Conservation (phyloP, 768 basidiomycete genomes). For the Pisolithus sp. region DNA sequence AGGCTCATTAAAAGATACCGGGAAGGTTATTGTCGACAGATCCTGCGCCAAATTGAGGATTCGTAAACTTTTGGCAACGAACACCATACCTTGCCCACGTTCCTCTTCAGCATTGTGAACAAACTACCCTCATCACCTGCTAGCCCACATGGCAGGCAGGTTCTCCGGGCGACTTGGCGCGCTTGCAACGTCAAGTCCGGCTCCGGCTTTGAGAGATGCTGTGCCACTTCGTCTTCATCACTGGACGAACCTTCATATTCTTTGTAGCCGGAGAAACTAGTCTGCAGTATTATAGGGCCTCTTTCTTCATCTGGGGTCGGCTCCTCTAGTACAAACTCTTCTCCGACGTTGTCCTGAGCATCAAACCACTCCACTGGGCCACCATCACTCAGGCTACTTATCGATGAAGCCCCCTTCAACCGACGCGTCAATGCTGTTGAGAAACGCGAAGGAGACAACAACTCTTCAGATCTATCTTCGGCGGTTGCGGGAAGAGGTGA, state of each 20-base stretch:
- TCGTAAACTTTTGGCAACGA: background rate
- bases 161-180: conserved; percentile 41
- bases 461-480: conserved; percentile 40
- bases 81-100: conserved; percentile 68
- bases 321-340: conserved; percentile 59
- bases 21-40: conserved; percentile 73
- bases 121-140: conserved; percentile 76
- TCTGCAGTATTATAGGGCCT: conserved; percentile 33
- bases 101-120: conserved; percentile 79
- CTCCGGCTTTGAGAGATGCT: background rate
- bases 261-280: conserved; percentile 36
- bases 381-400: conserved; percentile 46
- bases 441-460: conserved; percentile 17
- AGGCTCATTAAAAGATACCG: conserved; percentile 90
- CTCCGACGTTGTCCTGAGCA: conserved; percentile 44
- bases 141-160: conserved; percentile 51
- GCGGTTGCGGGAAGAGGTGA: conserved; percentile 38
- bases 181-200: conserved; percentile 5
- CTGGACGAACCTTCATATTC: conserved; percentile 40
- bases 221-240: conserved; percentile 35
- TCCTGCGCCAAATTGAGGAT: conserved; percentile 42
- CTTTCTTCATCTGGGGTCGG: conserved; percentile 34
- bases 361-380: conserved; percentile 67
- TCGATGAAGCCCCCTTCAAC: conserved; percentile 40
- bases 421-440: conserved; percentile 26